Base-by-base conservation (phyloP, 75 land plant species). In the Cunninghamia lanceolata region DNA sequence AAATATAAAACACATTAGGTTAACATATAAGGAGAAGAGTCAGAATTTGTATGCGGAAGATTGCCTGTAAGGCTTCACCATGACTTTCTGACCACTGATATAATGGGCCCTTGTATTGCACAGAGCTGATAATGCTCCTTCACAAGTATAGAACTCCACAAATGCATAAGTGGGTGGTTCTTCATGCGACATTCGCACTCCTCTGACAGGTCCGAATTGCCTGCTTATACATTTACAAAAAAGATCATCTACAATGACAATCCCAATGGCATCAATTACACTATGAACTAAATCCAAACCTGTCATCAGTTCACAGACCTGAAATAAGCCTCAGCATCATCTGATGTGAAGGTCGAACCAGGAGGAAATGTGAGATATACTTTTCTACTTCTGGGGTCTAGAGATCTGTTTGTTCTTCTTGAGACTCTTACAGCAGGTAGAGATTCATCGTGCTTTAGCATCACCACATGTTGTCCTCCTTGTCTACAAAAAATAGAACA, bases 301-400 rank as follows among this genome's bases (percentile, higher is more conserved):
- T 32, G 36, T 30, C 34, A 63, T 63, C 7, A 63, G 4, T 38
- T 75, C 19, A 78, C 81, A 78, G 2, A 78, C 81, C 81, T 78
- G 46, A 78, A 78, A 78, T 77, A 71, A 71, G 36, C 75, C 75
- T 71, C 75, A 71, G 75, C 75, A 71, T 71, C 75, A 71, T 71
- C 75, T 32, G 75, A 71, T 11, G 75, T 71, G 36, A 71, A 32
- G 13, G 75, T 40, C 40, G 81, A 78, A 17, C 81, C 81, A 8
- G 81, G 81, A 40, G 81, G 43, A 78, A 78, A 78, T 21, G 81
- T 78, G 45, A 38, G 45, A 40, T 78, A 78, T 5, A 78, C 28
- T 78, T 78, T 78, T 39, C 81, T 35, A 40, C 43, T 78, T 78
- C 17, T 78, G 46, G 81, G 81, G 9, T 78, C 81, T 21, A 78